Percentiles rank a stretch among this genome's conserved stretches.
phyloP scores from a whole-genome alignment of 768 basidiomycete genomes.

The Mycena olivaceomarginata region DNA sequence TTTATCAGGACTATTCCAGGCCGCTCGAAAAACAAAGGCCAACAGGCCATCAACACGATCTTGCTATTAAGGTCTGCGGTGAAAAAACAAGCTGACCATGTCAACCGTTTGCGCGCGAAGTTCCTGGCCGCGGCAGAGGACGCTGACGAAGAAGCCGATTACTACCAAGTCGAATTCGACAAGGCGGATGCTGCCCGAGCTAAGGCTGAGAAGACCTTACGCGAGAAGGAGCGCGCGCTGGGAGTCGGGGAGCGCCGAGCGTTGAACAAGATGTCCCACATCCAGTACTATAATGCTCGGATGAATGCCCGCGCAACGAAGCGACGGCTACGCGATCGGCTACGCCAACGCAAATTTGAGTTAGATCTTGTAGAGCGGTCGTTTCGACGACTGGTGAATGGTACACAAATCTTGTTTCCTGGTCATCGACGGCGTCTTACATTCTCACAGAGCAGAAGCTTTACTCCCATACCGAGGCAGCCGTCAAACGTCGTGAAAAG shows the following conservation, averaged over 20 bases:
- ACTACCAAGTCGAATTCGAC: background rate
- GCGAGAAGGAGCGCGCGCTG: conserved; percentile 6
- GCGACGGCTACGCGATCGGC: conserved; percentile 4
- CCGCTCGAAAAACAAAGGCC: background rate
- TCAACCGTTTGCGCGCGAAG: background rate
- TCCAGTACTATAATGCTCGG: conserved; percentile 2
- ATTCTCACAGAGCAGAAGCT: conserved; percentile 9
- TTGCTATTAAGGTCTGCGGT: conserved; percentile 3
- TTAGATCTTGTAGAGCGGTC: conserved; percentile 1
- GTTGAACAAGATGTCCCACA: background rate
- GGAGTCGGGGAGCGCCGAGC: conserved; percentile 8
- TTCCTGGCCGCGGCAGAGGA: conserved; percentile 4
- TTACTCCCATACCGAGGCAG: conserved; percentile 2
- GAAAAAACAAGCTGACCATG: background rate
- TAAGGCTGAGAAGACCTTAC: conserved; percentile 1
- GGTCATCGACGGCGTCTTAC: background rate
- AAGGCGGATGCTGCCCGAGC: background rate
- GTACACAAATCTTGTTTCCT: background rate
- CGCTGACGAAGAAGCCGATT: conserved; percentile 9
- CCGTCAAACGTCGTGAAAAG: conserved; percentile 5
- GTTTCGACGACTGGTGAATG: background rate
- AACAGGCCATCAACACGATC: background rate
- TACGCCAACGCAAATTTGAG: conserved; percentile 7
- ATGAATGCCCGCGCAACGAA: conserved; percentile 1
- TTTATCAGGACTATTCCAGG: background rate